These are phyloP conservation scores for Penicillium sp. DNA, from an alignment of 2,329 filamentous ascomycete species.

Conservation along the genomic window DNA sequence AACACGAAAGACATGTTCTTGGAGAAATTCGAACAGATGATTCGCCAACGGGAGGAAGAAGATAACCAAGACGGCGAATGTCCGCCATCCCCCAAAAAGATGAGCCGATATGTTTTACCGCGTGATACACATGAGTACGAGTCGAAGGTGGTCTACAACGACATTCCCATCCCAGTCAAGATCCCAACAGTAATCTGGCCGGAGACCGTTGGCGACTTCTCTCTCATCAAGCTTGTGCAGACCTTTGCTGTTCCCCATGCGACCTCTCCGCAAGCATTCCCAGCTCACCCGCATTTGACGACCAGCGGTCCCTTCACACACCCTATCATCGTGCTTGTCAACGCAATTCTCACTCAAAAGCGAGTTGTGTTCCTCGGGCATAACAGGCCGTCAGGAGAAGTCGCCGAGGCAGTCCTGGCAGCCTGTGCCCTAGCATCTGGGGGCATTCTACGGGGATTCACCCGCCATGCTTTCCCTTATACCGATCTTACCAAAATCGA, in stretches of 20 bases:
- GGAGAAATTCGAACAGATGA: constrained; percentile 96
- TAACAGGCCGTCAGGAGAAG: constrained; percentile 91
- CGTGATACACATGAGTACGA: constrained; percentile 98
- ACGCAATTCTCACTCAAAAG: constrained; percentile 94
- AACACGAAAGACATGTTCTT: constrained; percentile 96
- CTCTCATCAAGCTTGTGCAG: constrained; percentile 93
- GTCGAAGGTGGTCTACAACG: constrained; percentile 92
- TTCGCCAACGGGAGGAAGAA: constrained; percentile 73
- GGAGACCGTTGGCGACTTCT: constrained; percentile 97
- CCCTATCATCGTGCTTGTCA: constrained; percentile 91
- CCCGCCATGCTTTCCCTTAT: constrained; percentile 94
- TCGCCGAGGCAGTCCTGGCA: constrained; percentile 96
- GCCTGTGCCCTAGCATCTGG: constrained; percentile 92
- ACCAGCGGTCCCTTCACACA: constrained; percentile 89
- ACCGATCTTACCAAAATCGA: constrained; percentile 98
- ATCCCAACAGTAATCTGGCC: constrained; percentile 90
- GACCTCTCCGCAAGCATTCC: constrained; percentile 81
- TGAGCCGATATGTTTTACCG: constrained; percentile 72
- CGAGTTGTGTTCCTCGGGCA: constrained; percentile 94
- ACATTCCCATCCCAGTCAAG: constrained; percentile 95
- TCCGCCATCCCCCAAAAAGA: constrained; percentile 56
- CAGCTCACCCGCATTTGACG: constrained; percentile 86
- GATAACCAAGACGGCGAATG: constrained; percentile 34
- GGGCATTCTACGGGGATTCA: constrained; percentile 89
- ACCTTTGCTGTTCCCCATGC: constrained; percentile 84